Conservation (phyloP, 78 protist genomes). For the Corallochytrium limacisporum region DNA sequence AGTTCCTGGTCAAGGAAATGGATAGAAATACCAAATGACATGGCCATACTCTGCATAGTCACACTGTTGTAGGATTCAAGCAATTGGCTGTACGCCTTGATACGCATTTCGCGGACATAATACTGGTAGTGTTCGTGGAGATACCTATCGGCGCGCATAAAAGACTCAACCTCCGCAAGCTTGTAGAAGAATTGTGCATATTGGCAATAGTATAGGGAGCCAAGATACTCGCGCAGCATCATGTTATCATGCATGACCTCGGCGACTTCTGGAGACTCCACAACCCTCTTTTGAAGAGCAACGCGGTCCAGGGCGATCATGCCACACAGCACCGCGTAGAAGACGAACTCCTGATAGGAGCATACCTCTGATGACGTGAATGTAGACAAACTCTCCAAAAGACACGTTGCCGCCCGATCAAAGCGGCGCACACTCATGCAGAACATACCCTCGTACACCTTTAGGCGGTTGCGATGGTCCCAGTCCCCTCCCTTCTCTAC, state of each 20-base stretch:
- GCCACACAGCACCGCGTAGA: conserved; percentile 54
- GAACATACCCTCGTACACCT: conserved; percentile 77
- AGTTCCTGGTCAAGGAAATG: conserved; percentile 74
- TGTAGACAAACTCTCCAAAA: conserved; percentile 66
- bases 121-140: conserved; percentile 53
- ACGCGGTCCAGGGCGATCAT: conserved; percentile 54
- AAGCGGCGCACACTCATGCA: conserved; percentile 61
- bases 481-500: conserved; percentile 88
- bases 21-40: conserved; percentile 65
- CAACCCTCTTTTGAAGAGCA: conserved; percentile 28
- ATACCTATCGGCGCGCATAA: conserved; percentile 37
- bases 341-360: conserved; percentile 49
- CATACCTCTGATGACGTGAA: conserved; percentile 58
- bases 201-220: neutral
- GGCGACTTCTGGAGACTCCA: too few species aligned
- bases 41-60: conserved; percentile 65
- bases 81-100: conserved; percentile 66
- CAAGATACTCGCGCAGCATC: neutral
- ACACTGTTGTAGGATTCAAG: conserved; percentile 82
- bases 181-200: neutral
- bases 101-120: conserved; percentile 77
- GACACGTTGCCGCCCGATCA: conserved; percentile 53
- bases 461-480: conserved; percentile 92
- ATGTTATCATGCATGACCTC: neutral
- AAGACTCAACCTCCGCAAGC: conserved; percentile 36